Conservation (phyloP, 305 asterid species). For the Lippia alba region DNA sequence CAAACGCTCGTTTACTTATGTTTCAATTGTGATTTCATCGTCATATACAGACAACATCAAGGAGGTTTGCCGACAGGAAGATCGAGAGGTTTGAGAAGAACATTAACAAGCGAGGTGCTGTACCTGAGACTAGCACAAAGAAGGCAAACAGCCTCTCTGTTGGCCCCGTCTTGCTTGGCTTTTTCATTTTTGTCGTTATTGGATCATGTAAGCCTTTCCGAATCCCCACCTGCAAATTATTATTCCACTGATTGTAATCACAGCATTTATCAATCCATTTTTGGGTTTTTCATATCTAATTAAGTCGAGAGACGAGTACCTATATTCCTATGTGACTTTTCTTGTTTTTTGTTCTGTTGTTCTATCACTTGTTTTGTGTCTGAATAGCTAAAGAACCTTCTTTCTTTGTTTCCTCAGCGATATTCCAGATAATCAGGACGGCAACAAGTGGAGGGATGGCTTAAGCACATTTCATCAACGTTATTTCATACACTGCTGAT, state of each 20-base stretch:
- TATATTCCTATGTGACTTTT: background rate
- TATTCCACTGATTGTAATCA: too few species aligned
- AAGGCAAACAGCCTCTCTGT: slow-evolving; percentile 79
- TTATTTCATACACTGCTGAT: background rate
- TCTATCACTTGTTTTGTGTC: background rate
- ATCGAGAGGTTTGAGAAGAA: slow-evolving; percentile 87
- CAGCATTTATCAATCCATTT: background rate
- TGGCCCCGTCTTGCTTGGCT: slow-evolving; percentile 88
- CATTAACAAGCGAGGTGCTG: slow-evolving; percentile 75
- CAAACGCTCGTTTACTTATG: background rate
- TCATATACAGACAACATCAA: slow-evolving; percentile 71
- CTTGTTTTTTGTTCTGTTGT: background rate
- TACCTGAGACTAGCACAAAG: slow-evolving; percentile 71
- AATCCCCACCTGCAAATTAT: background rate
- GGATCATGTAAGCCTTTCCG: slow-evolving; percentile 74
- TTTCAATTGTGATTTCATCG: background rate
- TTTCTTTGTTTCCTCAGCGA: slow-evolving; percentile 46
- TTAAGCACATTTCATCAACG: slow-evolving; percentile 29
- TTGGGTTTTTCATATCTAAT: background rate
- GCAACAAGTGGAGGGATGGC: slow-evolving; percentile 86
- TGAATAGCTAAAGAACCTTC: background rate
- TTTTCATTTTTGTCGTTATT: slow-evolving; percentile 88
- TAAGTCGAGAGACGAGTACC: background rate
- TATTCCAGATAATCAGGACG: slow-evolving; percentile 90
- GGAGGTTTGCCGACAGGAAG: slow-evolving; percentile 89